Percentiles rank a stretch among this genome's conserved stretches.
Evolutionary conservation across 2,329 filamentous ascomycete species (phyloP).

Genomic region (Ophiostoma australiae): DNA sequence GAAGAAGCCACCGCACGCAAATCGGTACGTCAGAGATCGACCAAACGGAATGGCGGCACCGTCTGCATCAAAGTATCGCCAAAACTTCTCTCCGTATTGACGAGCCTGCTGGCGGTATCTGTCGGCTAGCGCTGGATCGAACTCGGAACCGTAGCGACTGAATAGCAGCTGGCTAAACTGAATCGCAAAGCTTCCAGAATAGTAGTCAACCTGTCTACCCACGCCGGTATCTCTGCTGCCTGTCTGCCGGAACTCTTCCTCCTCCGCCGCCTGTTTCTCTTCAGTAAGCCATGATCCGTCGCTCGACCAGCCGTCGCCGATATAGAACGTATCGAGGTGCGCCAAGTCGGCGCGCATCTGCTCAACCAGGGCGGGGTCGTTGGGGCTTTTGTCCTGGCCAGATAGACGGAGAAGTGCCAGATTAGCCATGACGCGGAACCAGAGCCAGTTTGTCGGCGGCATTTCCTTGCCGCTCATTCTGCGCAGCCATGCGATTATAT

Average conservation of each 20-base stretch:
- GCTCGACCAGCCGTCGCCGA: constrained; percentile 25
- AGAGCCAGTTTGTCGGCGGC: constrained; percentile 28
- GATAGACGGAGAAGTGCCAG: constrained; percentile 23
- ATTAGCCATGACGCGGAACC: constrained; percentile 27
- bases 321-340: constrained; percentile 26
- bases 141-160: constrained; percentile 34
- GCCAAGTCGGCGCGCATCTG: constrained; percentile 22
- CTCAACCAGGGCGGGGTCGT: background rate
- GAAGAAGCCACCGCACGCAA: constrained; percentile 42
- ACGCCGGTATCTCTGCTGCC: constrained; percentile 10
- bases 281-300: constrained; percentile 25
- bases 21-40: constrained; percentile 43
- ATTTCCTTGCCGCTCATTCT: constrained; percentile 25
- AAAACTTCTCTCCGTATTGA: constrained; percentile 38
- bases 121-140: constrained; percentile 36
- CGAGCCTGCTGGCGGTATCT: constrained; percentile 34
- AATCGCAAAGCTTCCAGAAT: constrained; percentile 30
- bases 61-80: constrained; percentile 40
- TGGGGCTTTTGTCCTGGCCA: background rate
- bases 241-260: background rate
- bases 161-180: constrained; percentile 38
- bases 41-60: constrained; percentile 44
- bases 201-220: constrained; percentile 27
- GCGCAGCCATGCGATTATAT: constrained; percentile 30
- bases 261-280: constrained; percentile 15